Percentiles rank a stretch among this genome's conserved stretches.
phyloP scores from a whole-genome alignment of 163 green algal species.

The Chloromonas sp. region DNA sequence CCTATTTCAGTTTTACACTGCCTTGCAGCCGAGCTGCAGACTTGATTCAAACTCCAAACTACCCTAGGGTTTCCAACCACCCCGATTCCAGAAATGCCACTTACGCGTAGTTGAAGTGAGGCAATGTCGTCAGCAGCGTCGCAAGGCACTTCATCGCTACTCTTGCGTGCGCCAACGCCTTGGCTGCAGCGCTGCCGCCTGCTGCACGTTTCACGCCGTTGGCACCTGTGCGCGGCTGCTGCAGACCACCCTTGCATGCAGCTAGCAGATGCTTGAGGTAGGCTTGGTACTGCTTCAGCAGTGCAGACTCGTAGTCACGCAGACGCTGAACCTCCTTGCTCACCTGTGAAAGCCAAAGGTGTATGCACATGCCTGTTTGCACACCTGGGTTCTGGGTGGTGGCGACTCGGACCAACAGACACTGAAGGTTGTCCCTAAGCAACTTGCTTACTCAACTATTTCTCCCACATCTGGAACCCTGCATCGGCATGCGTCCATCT shows the following conservation, averaged over 20 bases:
- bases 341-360: slow-evolving; percentile 26
- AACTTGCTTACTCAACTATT: no score
- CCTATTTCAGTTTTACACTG: no score
- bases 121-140: slow-evolving; percentile 53
- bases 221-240: background rate
- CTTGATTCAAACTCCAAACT: no score
- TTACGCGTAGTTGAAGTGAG: slow-evolving; percentile 83
- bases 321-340: slow-evolving; percentile 78
- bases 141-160: slow-evolving; percentile 74
- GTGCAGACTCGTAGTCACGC: slow-evolving; percentile 68
- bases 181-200: background rate
- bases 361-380: slow-evolving; percentile 1
- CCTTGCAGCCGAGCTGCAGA: no score
- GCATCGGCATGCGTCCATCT: no score
- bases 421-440: no score
- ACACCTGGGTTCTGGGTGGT: no score
- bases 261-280: slow-evolving; percentile 70
- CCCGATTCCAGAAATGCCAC: background rate
- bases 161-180: slow-evolving; percentile 10
- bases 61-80: no score
- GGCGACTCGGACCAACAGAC: no score
- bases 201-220: slow-evolving; percentile 1
- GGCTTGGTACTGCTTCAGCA: slow-evolving; percentile 81
- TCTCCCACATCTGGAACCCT: no score
- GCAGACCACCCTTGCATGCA: slow-evolving; percentile 16